Evolutionary conservation across 2,329 filamentous ascomycete species (phyloP), one percentile per base, ranked within the genome.

Genomic region (Acrodontium crateriforme): DNA sequence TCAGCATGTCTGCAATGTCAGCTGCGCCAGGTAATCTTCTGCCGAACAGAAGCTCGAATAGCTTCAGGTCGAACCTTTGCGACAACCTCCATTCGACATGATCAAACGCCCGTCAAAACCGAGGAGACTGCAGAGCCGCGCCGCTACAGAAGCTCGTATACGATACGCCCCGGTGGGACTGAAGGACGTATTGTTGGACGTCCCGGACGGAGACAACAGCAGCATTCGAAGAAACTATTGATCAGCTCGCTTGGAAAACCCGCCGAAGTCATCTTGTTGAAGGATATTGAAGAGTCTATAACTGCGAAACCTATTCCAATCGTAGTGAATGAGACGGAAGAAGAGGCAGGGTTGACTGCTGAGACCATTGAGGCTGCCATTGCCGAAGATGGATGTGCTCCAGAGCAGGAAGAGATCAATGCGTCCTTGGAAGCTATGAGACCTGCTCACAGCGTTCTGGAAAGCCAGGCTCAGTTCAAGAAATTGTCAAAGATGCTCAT

Each of bases 371-470:
- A 42, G 23, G 31, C 33, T 18, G 37, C 34, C 8, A 34, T 46
- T 22, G 30, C 30, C 5, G 35, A 31, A 10, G 28, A 25, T 9
- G 25, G 34, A 9, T 17, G 27, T n/a, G 27, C 33, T 12, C 40
- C 43, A 4, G 34, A 40, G 16, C 40, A 42, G 10, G 33, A 33
- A 22, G 46, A 49, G 23, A 37, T 47, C 16, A 38, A 42, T 21
- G 36, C 39, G 6, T 47, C 46, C 5, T 49, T 50, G 12, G 42
- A 49, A 6, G 30, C 27, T 4, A 17, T 49, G 16, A 38, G 39
- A 17, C 45, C 45, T 10, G 16, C 39, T 6, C 26, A 26, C 9
- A 37, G 37, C 2, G 28, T 44, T n/a, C 11, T 49, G 8, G 42
- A 44, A 5, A 19, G 41, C 9, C n/a, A 34, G 2, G n/a, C 18